Evolutionary conservation across 2,329 filamentous ascomycete species (phyloP).

Genomic region (Myotisia sp.): DNA sequence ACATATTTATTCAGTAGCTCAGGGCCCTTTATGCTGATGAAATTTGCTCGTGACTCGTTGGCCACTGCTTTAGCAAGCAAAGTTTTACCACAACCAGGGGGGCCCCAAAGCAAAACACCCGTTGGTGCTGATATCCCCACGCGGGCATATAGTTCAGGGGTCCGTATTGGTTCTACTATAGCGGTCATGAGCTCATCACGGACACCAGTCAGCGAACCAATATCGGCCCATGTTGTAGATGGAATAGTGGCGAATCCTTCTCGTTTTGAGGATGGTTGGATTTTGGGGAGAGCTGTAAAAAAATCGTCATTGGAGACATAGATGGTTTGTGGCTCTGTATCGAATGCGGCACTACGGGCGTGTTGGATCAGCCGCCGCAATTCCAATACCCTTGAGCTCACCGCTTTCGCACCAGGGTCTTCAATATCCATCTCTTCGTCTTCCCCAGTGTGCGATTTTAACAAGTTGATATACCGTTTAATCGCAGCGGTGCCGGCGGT

Average conservation of each 20-base stretch:
- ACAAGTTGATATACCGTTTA: constrained; percentile 42
- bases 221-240: constrained; percentile 81
- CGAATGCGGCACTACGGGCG: constrained; percentile 37
- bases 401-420: constrained; percentile 13
- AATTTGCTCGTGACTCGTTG: constrained; percentile 89
- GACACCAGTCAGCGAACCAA: constrained; percentile 68
- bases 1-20: constrained; percentile 97
- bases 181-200: constrained; percentile 69
- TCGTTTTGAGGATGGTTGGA: constrained; percentile 69
- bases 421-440: constrained; percentile 42
- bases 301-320: constrained; percentile 56
- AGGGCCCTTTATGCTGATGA: constrained; percentile 94
- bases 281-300: constrained; percentile 54
- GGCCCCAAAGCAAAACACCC: constrained; percentile 89
- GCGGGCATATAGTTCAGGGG: constrained; percentile 59
- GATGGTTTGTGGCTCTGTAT: constrained; percentile 40
- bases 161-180: constrained; percentile 78
- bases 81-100: constrained; percentile 92
- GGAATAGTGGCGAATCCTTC: constrained; percentile 94
- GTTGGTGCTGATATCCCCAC: constrained; percentile 70
- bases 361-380: constrained; percentile 41
- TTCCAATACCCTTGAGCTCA: constrained; percentile 30
- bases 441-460: constrained; percentile 29
- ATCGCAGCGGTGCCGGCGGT: constrained; percentile 53
- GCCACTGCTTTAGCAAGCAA: constrained; percentile 91